phyloP scores from a whole-genome alignment of 768 basidiomycete species.

The Trametes cingulata region DNA sequence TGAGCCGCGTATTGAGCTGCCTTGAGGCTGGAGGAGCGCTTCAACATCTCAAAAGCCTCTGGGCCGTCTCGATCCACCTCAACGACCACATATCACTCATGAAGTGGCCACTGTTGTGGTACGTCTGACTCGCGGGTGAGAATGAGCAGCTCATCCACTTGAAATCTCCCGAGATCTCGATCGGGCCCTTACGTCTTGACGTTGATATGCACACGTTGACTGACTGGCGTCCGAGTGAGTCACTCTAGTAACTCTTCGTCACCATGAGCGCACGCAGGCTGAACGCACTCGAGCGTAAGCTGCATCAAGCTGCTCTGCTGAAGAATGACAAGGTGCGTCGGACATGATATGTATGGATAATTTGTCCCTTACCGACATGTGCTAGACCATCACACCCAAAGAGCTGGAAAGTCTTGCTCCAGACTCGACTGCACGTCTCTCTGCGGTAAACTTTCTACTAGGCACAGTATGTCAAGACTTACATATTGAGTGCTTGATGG shows the following conservation, averaged over 20 bases:
- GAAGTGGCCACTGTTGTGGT: no score
- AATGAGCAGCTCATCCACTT: no score
- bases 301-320: slow-evolving; percentile 20
- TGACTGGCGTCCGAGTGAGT: no score
- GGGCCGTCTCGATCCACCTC: no score
- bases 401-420: slow-evolving; percentile 64
- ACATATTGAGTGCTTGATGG: not conserved
- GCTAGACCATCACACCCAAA: slow-evolving; percentile 49
- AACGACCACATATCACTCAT: no score
- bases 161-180: not conserved
- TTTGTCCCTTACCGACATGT: not conserved
- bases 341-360: no score
- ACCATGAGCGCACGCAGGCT: not conserved
- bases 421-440: slow-evolving; percentile 57
- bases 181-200: not conserved
- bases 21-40: no score
- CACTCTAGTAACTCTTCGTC: no score
- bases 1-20: no score
- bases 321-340: slow-evolving; percentile 15
- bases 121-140: no score
- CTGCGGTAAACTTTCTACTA: slow-evolving; percentile 80
- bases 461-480: slow-evolving; percentile 34
- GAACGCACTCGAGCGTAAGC: slow-evolving; percentile 20
- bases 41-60: no score
- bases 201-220: no score